Conservation (phyloP, 1,284 basidiomycete species). For the Fomitopsis pinicola region DNA sequence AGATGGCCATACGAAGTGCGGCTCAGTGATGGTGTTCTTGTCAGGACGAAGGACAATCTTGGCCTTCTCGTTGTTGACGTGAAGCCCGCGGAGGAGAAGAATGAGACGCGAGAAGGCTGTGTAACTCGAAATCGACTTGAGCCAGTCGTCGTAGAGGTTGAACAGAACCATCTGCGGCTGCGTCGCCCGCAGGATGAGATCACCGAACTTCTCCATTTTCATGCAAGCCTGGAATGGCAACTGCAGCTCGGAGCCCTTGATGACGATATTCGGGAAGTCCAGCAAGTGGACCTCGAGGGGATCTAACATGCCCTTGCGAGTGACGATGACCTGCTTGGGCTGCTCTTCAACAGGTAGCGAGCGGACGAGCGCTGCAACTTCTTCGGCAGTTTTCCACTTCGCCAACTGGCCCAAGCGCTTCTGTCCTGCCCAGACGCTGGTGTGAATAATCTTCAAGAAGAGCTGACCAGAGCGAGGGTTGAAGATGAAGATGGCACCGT, state of each 20-base stretch:
- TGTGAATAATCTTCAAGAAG: conserved; percentile 99
- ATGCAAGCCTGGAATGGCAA: conserved; percentile 99
- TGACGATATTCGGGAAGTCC: conserved; percentile 99
- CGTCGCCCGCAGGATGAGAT: conserved; percentile 91
- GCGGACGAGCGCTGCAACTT: conserved; percentile 96
- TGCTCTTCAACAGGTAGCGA: conserved; percentile 99
- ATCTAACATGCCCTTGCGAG: conserved; percentile 99
- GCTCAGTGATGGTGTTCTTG: conserved; percentile 94
- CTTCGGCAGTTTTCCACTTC: conserved; percentile 99
- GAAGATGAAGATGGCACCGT: conserved; percentile 99
- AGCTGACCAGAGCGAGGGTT: conserved; percentile 98
- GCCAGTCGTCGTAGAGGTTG: conserved; percentile 98
- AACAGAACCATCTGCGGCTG: conserved; percentile 99
- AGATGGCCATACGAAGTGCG: conserved; percentile 98
- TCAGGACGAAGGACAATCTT: conserved; percentile 93
- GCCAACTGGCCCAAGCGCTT: conserved; percentile 99
- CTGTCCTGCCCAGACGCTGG: conserved; percentile 99
- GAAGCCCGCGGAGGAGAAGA: conserved; percentile 90
- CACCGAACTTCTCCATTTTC: conserved; percentile 99
- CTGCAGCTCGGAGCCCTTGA: conserved; percentile 98
- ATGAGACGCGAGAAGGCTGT: conserved; percentile 99
- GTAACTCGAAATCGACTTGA: conserved; percentile 98
- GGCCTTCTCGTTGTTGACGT: conserved; percentile 99
- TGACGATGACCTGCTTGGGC: conserved; percentile 99
- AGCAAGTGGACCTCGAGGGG: conserved; percentile 97